phyloP scores from a whole-genome alignment of 2,329 filamentous ascomycete genomes.

The Fusarium fujikuroi region DNA sequence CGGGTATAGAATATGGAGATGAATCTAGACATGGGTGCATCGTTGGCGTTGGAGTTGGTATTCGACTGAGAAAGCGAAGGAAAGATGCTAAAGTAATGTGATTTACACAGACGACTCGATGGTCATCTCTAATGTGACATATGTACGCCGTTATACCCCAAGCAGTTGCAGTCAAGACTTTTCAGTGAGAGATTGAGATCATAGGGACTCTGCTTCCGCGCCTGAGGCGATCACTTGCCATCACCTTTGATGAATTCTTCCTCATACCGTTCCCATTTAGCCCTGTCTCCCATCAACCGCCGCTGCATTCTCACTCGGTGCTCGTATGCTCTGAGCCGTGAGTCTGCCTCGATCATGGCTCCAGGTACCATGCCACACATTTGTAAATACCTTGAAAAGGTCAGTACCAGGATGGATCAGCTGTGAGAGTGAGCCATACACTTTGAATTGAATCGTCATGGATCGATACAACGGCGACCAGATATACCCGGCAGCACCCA shows the following conservation, averaged over 20 bases:
- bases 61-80: constrained; percentile 33
- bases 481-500: constrained; percentile 70
- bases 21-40: constrained; percentile 17
- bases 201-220: background rate
- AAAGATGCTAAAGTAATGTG: constrained; percentile 29
- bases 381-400: constrained; percentile 73
- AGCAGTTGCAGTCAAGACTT: constrained; percentile 14
- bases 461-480: constrained; percentile 78
- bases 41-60: constrained; percentile 35
- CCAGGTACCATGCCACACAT: constrained; percentile 89
- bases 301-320: constrained; percentile 71
- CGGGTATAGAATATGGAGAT: constrained; percentile 46
- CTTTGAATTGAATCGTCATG: constrained; percentile 80
- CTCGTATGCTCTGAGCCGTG: constrained; percentile 74
- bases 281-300: constrained; percentile 70
- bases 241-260: constrained; percentile 64
- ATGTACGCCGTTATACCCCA: constrained; percentile 26
- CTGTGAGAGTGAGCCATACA: constrained; percentile 61
- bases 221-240: constrained; percentile 44
- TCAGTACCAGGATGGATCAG: background rate
- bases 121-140: constrained; percentile 31
- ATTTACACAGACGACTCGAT: constrained; percentile 38
- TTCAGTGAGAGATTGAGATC: background rate
- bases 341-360: constrained; percentile 80
- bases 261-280: constrained; percentile 75